Evolutionary conservation across 331 rosid species (phyloP), one percentile per base, ranked within the genome.

Genomic region (Quercus lobata): DNA sequence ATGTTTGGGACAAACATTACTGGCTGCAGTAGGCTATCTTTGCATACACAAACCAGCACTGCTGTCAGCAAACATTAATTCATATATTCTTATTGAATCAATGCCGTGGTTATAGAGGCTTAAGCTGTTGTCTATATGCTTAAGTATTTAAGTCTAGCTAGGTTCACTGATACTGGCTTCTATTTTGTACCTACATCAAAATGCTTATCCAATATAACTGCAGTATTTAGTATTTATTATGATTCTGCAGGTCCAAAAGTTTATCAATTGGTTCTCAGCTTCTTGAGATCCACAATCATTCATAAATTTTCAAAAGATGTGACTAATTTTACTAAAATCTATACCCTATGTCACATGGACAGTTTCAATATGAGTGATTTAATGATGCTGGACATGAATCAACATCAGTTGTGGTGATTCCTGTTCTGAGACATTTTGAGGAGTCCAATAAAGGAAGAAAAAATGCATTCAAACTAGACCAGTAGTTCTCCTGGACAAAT

Each of bases 211-310:
- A 29, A 16, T 72, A 35, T 75, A 44, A 56, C 19, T 76, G 41
- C 78, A 79, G 52, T 35, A 25, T 79, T 71, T 44, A 52, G 60
- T 65, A 57, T 71, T 58, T 60, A 21, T 41, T 63, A 74, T 63
- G 60, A 62, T 73, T 57, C 63, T 41, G 65, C 74, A 27, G 61
- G 72, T 77, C 30, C 73, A 68, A 52, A 80, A 80, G 34, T 76
- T 69, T 73, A 46, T 65, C 57, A 6, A 69, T 9, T 22, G 6
- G 18, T 70, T 71, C 32, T 52, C 72, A 17, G 57, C 12, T 8
- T 8, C 46, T 41, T 41, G 63, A 65, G 79, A 44, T 66, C 77
- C 65, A 18, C 44, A 73, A 61, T 58, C 17, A 58, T 80, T 73
- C 56, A 49, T 53, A 62, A 65, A 52, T 74, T 55, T 34, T 34